Percentiles rank a stretch among this genome's conserved stretches.
These are phyloP conservation scores for Aspergillus brunneoviolaceus DNA, from an alignment of 2,329 filamentous ascomycete genomes.

Conservation along the genomic window DNA sequence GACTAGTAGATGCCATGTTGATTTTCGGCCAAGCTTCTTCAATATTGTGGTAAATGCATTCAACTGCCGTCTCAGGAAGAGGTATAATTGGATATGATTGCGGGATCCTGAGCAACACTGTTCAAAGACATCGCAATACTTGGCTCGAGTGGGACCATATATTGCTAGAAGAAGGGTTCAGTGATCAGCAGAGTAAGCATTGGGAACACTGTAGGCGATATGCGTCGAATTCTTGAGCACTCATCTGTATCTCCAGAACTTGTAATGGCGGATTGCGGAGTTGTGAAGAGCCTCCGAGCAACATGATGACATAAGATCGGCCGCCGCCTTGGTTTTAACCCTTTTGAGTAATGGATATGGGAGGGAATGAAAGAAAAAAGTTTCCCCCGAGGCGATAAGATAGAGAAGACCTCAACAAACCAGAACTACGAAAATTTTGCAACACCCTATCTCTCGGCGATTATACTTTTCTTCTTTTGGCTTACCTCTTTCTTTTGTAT, in stretches of 20 bases:
- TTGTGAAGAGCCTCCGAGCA: conserved; percentile 18
- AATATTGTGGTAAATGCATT: conserved; percentile 4
- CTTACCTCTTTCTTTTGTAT: conserved; percentile 5
- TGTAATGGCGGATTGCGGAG: conserved; percentile 17
- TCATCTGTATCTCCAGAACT: conserved; percentile 2
- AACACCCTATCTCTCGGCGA: neutral
- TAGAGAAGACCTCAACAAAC: neutral
- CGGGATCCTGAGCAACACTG: conserved; percentile 19
- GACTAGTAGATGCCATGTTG: conserved; percentile 40
- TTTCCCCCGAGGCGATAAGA: conserved; percentile 1
- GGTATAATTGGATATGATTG: conserved; percentile 23
- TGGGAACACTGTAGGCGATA: neutral
- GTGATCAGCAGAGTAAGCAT: neutral
- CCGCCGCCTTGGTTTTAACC: neutral
- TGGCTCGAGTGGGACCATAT: neutral
- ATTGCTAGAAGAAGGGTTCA: neutral
- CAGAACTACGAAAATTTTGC: neutral
- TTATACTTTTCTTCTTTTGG: neutral
- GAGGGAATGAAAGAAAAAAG: neutral
- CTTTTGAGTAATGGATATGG: neutral
- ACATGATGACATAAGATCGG: conserved; percentile 37
- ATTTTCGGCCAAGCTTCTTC: neutral
- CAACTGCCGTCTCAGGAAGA: conserved; percentile 20
- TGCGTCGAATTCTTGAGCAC: neutral
- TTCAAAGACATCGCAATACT: conserved; percentile 33